phyloP scores from a whole-genome alignment of 345 rosid species.

The Tarenaya hassleriana region DNA sequence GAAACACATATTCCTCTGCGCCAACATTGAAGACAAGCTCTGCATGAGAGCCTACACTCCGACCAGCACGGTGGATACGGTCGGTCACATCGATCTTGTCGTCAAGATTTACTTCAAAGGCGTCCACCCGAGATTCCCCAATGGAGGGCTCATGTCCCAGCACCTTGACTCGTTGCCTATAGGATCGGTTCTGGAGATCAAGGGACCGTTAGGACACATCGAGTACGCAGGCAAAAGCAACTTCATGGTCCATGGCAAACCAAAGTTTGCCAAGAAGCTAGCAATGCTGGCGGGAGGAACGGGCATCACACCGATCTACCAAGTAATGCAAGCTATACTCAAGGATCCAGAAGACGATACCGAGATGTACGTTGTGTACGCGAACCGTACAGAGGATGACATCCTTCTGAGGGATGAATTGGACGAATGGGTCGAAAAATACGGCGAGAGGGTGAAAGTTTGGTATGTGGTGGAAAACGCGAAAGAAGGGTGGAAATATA shows the following conservation, averaged over 20 bases:
- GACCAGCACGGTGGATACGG: constrained; percentile 48
- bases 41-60: constrained; percentile 93
- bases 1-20: constrained; percentile 78
- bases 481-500: constrained; percentile 73
- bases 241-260: constrained; percentile 68
- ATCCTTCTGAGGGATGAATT: constrained; percentile 73
- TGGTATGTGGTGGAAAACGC: constrained; percentile 79
- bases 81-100: constrained; percentile 76
- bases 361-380: constrained; percentile 76
- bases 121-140: constrained; percentile 68
- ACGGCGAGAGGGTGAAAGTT: constrained; percentile 52
- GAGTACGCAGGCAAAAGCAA: constrained; percentile 71
- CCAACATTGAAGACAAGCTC: constrained; percentile 52
- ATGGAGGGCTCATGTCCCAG: constrained; percentile 87
- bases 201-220: constrained; percentile 86
- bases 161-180: constrained; percentile 57
- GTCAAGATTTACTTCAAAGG: constrained; percentile 75
- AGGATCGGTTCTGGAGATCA: constrained; percentile 58
- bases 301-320: constrained; percentile 87
- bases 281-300: constrained; percentile 96
- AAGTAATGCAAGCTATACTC: constrained; percentile 63
- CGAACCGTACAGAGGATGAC: constrained; percentile 82
- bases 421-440: constrained; percentile 64
- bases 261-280: constrained; percentile 66
- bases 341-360: constrained; percentile 76